Conservation (phyloP, 441 rosid genomes). For the Viola pubescens region DNA sequence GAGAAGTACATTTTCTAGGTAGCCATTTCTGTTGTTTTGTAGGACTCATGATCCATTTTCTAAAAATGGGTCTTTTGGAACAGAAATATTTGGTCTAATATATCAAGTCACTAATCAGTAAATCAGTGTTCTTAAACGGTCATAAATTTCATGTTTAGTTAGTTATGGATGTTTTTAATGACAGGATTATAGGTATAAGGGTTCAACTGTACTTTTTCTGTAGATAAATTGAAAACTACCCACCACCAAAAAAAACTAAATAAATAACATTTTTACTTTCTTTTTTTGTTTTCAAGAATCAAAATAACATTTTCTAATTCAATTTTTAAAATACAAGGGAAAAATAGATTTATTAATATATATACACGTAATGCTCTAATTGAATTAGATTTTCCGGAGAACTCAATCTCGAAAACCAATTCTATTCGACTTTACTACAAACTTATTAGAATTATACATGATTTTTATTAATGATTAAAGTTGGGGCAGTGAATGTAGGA, state of each 20-base stretch:
- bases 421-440: too few species aligned
- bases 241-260: constrained; percentile 16
- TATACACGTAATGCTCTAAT: too few species aligned
- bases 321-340: too few species aligned
- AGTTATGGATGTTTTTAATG: constrained; percentile 30
- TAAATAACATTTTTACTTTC: too few species aligned
- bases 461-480: too few species aligned
- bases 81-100: constrained; percentile 19
- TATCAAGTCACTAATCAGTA: constrained; percentile 1
- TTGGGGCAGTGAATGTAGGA: too few species aligned
- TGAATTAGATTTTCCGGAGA: too few species aligned
- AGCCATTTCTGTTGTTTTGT: constrained; percentile 23
- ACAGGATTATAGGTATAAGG: constrained; percentile 23
- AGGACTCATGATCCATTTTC: neutral
- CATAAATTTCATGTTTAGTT: constrained; percentile 26
- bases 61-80: neutral
- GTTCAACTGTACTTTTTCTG: constrained; percentile 18
- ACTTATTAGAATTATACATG: too few species aligned
- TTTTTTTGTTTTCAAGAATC: too few species aligned
- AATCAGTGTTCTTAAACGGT: constrained; percentile 17
- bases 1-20: constrained; percentile 38
- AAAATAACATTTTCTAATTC: too few species aligned
- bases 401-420: too few species aligned
- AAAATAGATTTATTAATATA: too few species aligned
- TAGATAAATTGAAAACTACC: constrained; percentile 25